Base-by-base conservation (phyloP, 148 eudicot species). In the Chenopodium berlandieri region DNA sequence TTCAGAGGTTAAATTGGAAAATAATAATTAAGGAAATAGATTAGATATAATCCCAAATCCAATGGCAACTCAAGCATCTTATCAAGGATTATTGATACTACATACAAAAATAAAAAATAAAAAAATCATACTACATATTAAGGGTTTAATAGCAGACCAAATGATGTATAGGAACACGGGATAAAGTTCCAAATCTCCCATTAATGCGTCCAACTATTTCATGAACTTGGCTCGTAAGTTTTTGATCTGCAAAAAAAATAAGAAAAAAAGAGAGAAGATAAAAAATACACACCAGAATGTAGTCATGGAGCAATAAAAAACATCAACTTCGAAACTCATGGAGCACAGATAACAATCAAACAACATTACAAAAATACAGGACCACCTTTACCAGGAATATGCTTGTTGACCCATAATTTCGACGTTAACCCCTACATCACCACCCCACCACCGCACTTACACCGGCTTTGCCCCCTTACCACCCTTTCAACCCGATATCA, bases 171-270 rank as follows among this genome's bases (percentile, higher is more conserved):
- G 98, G 98, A 67, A 94, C 98, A n/a, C 92, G 89, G 67, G 91
- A 88, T 87, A 92, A 83, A 79, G 93, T 86, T 77, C 98, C 98
- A 83, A 94, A 94, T 87, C 92, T 90, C 75, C 98, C 98, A 81
- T 94, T 94, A 81, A 94, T 94, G 74, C 98, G 94, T 70, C 98
- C 98, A 75, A 94, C 97, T 77, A 94, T 94, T 87, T 94, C 98
- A 87, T 92, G 97, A 85, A 94, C 98, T 75, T 94, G 98, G 81
- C 98, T 92, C 20, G 97, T 94, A 78, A 94, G 98, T 77, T 91
- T 94, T 83, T 92, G 94, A 90, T 94, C 98, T 92, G 89, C 63
- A 74, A 50, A 17, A 78, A 34, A 0, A 40, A n/a, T 62, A 32
- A 25, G 34, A 20, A 46, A 62, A 25, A 63, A 32, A 25, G 48